These are phyloP conservation scores for Chalaropsis ovoidea DNA, from an alignment of 2,329 filamentous ascomycete species.

Conservation along the genomic window DNA sequence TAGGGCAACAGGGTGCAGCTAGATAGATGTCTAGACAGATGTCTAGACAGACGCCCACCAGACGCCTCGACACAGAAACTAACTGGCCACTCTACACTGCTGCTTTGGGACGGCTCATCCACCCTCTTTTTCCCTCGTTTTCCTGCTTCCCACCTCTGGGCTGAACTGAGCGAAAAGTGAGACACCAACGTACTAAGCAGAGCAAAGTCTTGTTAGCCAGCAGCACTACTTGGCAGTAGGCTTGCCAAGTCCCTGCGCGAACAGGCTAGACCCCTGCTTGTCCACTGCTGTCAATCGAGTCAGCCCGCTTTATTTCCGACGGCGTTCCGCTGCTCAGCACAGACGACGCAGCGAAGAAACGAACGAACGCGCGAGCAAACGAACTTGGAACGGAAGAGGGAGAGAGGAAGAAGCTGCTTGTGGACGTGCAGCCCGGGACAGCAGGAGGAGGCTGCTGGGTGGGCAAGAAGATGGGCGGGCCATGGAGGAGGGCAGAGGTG, in stretches of 20 bases:
- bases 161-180: conserved; percentile 8
- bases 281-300: conserved; percentile 7
- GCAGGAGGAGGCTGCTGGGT: no score
- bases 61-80: no score
- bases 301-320: conserved; percentile 14
- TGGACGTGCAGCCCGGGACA: no score
- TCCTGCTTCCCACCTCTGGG: neutral
- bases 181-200: neutral
- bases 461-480: neutral
- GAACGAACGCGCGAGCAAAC: neutral
- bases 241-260: conserved; percentile 1
- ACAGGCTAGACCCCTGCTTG: conserved; percentile 6
- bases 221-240: conserved; percentile 17
- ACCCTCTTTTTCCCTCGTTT: neutral
- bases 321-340: neutral
- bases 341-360: neutral
- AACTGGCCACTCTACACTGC: no score
- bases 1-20: no score
- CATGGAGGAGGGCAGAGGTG: neutral
- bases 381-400: no score
- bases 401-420: no score
- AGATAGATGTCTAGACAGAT: no score
- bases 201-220: neutral
- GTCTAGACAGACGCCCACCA: no score
- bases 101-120: neutral